Conservation (phyloP, 805 yeast genomes). For the Naumovozyma castellii region DNA sequence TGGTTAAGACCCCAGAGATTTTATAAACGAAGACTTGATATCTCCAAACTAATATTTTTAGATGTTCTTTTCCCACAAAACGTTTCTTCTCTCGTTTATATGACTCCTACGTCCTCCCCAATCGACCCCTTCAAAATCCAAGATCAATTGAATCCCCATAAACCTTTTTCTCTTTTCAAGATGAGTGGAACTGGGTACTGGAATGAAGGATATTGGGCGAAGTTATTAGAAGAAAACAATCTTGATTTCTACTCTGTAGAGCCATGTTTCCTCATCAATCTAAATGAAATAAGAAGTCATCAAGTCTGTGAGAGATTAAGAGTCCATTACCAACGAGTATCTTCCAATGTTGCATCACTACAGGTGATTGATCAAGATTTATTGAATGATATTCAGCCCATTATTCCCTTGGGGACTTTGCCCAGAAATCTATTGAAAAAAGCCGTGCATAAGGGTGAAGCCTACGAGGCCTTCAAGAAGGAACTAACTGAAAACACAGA, state of each 20-base stretch:
- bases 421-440: not conserved
- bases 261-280: constrained; percentile 76
- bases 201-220: constrained; percentile 88
- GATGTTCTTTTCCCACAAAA: constrained; percentile 81
- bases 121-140: constrained; percentile 58
- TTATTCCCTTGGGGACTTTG: constrained; percentile 28
- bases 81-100: constrained; percentile 66
- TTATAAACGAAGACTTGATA: constrained; percentile 75
- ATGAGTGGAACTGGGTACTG: constrained; percentile 77
- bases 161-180: constrained; percentile 56
- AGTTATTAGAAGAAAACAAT: constrained; percentile 43
- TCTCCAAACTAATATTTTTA: constrained; percentile 74
- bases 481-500: not conserved
- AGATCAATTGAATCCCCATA: constrained; percentile 1
- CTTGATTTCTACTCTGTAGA: constrained; percentile 64
- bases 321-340: constrained; percentile 72
- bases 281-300: constrained; percentile 50
- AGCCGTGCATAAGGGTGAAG: not conserved
- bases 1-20: constrained; percentile 79
- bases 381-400: constrained; percentile 74
- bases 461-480: not conserved
- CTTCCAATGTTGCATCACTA: constrained; percentile 70
- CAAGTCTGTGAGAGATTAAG: constrained; percentile 76
- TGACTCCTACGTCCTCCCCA: constrained; percentile 64
- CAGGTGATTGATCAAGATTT: constrained; percentile 85